Conservation (phyloP, 176 grass and related monocot species). For the Aechmea fasciata region DNA sequence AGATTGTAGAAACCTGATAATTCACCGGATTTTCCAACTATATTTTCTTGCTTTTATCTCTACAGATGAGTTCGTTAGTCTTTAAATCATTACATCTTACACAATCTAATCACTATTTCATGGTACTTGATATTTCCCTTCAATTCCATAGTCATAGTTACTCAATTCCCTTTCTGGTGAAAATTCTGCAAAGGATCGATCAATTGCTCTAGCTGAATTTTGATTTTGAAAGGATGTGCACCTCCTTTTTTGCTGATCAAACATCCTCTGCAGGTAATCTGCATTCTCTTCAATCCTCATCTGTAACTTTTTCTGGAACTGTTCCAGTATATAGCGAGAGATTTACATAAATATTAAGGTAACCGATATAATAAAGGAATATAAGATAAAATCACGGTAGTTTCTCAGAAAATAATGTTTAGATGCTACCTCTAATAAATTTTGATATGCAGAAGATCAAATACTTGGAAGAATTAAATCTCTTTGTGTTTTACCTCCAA, state of each 20-base stretch:
- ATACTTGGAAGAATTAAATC: background rate
- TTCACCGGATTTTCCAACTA: too few species aligned
- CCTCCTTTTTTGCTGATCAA: slow-evolving; percentile 11
- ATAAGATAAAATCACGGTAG: background rate
- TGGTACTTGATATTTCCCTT: background rate
- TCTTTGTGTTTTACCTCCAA: background rate
- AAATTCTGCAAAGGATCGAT: background rate
- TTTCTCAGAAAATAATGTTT: background rate
- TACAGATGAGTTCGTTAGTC: too few species aligned
- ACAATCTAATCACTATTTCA: background rate
- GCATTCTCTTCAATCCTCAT: slow-evolving; percentile 4
- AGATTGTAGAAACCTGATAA: too few species aligned
- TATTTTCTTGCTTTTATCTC: too few species aligned
- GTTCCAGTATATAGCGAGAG: background rate
- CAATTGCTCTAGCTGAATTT: background rate
- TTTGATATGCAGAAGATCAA: background rate
- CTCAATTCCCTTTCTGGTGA: background rate
- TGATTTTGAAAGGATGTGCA: slow-evolving; percentile 1
- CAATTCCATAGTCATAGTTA: background rate
- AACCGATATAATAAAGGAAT: background rate
- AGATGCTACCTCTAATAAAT: background rate
- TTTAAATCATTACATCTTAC: too few species aligned
- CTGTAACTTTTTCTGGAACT: slow-evolving; percentile 12
- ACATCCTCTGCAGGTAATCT: slow-evolving; percentile 10
- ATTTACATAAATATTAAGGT: background rate